Evolutionary conservation across 495 filamentous ascomycete species (phyloP), one percentile per base, ranked within the genome.

Genomic region (Cryomyces antarcticus): DNA sequence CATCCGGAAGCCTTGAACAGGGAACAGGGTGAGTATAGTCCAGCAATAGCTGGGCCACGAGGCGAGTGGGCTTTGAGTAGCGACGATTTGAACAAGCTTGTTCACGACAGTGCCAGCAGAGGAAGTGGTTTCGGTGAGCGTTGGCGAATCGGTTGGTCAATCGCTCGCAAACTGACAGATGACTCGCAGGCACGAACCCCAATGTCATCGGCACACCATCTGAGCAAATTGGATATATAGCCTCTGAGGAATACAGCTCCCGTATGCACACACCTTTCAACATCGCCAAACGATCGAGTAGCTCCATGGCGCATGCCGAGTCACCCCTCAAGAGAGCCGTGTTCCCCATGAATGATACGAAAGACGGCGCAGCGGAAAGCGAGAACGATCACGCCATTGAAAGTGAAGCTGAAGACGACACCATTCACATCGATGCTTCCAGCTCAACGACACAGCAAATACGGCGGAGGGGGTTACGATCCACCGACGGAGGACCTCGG

Each of bases 81-180:
- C 47, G 82, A 85, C 37, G 82, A 93, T 52, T 64, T 99, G 52
- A 92, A 93, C 60, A 85, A 83, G 63, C 77, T 93, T 49, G 87
- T 96, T 40, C 67, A 73, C 38, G 69, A 83, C 38, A 81, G 79
- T 31, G 71, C 70, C 33, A 71, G 64, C 48, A 68, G 65, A 49
- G 77, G 77, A 37, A 65, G 74, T 56, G 78, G 76, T 52, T 58
- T 75, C 56, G 77, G 52, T 53, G 49, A 38, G 54, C 44, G 47
- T 35, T 49, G 36, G 39, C 41, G 40, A 29, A 41, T 31, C 24
- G 30, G 1, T 31, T n/a, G 37, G 44, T 37, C 41, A 46, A 33
- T 48, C 29, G 29, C 17, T 47, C 12, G 9, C 33, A 36, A 36
- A 39, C 38, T 39, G 37, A 48, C 45, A 42, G 33, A 48, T 31